Conservation (phyloP, 345 rosid species). For the Salix exigua region DNA sequence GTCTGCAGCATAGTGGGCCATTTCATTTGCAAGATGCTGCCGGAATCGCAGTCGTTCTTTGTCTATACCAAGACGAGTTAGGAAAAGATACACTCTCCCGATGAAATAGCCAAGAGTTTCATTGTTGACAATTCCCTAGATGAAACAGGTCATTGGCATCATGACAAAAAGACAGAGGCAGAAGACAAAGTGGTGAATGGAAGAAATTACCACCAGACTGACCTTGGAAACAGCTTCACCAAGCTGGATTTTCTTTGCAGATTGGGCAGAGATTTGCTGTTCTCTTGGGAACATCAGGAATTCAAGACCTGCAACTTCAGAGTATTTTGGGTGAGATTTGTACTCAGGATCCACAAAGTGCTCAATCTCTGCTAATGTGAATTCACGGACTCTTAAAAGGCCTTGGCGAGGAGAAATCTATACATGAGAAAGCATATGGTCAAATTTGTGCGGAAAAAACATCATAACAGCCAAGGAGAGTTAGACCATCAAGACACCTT, state of each 20-base stretch:
- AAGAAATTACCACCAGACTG: constrained; percentile 4
- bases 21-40: constrained; percentile 95
- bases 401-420: constrained; percentile 99
- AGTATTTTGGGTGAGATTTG: constrained; percentile 82
- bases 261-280: constrained; percentile 78
- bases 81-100: constrained; percentile 90
- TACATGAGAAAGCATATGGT: not conserved
- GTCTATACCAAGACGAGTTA: constrained; percentile 75
- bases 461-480: not conserved
- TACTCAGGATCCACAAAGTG: constrained; percentile 96
- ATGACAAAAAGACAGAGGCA: not conserved
- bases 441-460: not conserved
- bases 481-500: not conserved
- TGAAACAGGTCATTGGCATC: constrained; percentile 11
- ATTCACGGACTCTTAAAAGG: constrained; percentile 88
- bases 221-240: constrained; percentile 88
- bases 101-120: constrained; percentile 94
- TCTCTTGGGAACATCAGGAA: constrained; percentile 92
- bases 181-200: not conserved
- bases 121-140: constrained; percentile 85
- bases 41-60: constrained; percentile 74
- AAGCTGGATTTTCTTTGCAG: constrained; percentile 54
- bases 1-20: constrained; percentile 98
- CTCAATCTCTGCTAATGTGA: constrained; percentile 93
- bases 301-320: constrained; percentile 60